Conservation (phyloP, 345 rosid species). For the Eucalyptus coolabah region DNA sequence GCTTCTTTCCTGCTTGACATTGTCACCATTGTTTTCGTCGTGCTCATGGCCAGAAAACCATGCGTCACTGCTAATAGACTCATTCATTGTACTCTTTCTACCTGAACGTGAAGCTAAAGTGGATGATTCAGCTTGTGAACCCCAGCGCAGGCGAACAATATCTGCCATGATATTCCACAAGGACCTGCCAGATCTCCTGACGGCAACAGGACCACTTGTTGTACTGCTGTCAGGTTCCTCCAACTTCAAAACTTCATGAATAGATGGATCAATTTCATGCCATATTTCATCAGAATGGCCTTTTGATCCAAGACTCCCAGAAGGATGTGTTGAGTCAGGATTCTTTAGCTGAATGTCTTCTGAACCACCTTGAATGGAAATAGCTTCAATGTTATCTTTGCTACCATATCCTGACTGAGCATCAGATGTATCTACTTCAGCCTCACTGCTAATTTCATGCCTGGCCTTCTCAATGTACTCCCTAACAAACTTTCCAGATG, state of each 20-base stretch:
- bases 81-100: slow-evolving; percentile 51
- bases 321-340: slow-evolving; percentile 19
- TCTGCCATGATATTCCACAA: slow-evolving; percentile 68
- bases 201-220: slow-evolving; percentile 16
- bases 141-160: slow-evolving; percentile 61
- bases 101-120: slow-evolving; percentile 33
- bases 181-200: slow-evolving; percentile 57
- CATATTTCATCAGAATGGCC: slow-evolving; percentile 89
- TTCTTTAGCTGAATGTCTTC: slow-evolving; percentile 17
- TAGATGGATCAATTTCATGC: slow-evolving; percentile 50
- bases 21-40: slow-evolving; percentile 47
- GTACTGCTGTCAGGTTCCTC: slow-evolving; percentile 25
- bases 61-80: slow-evolving; percentile 50
- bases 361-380: slow-evolving; percentile 10
- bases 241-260: slow-evolving; percentile 26
- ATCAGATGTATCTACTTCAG: slow-evolving; percentile 10
- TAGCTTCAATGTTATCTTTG: slow-evolving; percentile 17
- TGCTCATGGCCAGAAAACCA: slow-evolving; percentile 88
- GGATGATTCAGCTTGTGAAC: slow-evolving; percentile 46
- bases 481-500: slow-evolving; percentile 39
- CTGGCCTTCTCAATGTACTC: slow-evolving; percentile 67
- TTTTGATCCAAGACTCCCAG: slow-evolving; percentile 48
- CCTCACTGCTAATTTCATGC: slow-evolving; percentile 38
- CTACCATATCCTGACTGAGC: background rate
- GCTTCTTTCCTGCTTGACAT: slow-evolving; percentile 22